Percentiles rank a stretch among this genome's conserved stretches.
These are phyloP conservation scores for Tuber calosporum DNA, from an alignment of 495 filamentous ascomycete genomes.

Conservation along the genomic window DNA sequence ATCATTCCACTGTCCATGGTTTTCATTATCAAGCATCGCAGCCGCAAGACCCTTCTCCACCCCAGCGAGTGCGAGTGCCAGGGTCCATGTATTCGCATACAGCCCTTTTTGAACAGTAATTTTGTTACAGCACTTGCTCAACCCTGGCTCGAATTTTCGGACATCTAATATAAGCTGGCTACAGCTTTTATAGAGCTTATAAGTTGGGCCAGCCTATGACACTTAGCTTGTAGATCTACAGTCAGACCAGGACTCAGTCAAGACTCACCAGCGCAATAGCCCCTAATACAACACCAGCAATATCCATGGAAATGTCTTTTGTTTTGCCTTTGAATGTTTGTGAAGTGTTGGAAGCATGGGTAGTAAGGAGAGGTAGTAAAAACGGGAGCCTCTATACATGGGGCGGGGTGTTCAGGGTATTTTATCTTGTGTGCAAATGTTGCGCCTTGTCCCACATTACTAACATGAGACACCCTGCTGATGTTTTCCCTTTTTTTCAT, in stretches of 20 bases:
- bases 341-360: too few relatives aligned
- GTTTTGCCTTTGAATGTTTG: too few relatives aligned
- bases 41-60: slow-evolving; percentile 11
- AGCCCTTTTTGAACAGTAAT: slow-evolving; percentile 10
- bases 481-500: too few relatives aligned
- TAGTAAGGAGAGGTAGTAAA: too few relatives aligned
- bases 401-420: too few relatives aligned
- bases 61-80: slow-evolving; percentile 4
- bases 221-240: not conserved
- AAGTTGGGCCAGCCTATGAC: not conserved
- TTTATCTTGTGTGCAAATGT: too few relatives aligned
- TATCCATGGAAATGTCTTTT: not conserved
- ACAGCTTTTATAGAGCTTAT: slow-evolving; percentile 14
- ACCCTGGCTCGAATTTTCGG: not conserved
- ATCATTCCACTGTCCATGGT: slow-evolving; percentile 18
- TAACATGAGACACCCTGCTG: too few relatives aligned
- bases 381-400: too few relatives aligned
- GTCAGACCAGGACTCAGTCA: too few relatives aligned
- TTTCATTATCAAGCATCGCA: slow-evolving; percentile 17
- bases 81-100: slow-evolving; percentile 7
- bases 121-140: not conserved
- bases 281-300: slow-evolving; percentile 9
- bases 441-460: too few relatives aligned
- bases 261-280: slow-evolving; percentile 2
- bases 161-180: slow-evolving; percentile 2